Conservation (phyloP, 768 basidiomycete genomes). For the Phanerochaete carnosa region DNA sequence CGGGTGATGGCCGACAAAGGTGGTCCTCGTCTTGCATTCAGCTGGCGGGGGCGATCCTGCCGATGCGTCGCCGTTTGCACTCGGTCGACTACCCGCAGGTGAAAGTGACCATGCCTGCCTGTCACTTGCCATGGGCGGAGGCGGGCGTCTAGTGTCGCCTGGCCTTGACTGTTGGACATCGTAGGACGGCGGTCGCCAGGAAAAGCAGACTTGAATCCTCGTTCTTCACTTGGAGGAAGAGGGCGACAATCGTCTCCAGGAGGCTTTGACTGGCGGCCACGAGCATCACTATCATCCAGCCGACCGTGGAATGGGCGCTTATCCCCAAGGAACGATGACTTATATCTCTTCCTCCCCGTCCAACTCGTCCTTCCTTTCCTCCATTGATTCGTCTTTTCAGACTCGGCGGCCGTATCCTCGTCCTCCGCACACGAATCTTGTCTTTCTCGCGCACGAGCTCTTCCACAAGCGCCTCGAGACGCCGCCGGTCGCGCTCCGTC, state of each 20-base stretch:
- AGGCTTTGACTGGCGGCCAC: slow-evolving; percentile 10
- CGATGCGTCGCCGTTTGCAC: not conserved
- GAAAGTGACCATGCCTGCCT: slow-evolving; percentile 1
- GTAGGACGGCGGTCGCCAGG: slow-evolving; percentile 16
- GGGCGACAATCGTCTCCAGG: slow-evolving; percentile 18
- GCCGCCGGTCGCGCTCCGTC: not conserved
- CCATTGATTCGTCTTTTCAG: not conserved
- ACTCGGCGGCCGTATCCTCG: not conserved
- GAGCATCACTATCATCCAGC: slow-evolving; percentile 28
- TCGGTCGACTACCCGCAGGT: not conserved
- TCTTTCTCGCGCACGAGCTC: not conserved
- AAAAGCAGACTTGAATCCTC: slow-evolving; percentile 5
- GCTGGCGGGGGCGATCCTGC: not conserved
- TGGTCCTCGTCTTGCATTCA: slow-evolving; percentile 9
- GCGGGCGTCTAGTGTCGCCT: slow-evolving; percentile 12
- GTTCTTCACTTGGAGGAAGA: slow-evolving; percentile 8
- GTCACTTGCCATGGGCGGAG: slow-evolving; percentile 1
- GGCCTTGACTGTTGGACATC: slow-evolving; percentile 8
- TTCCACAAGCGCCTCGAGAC: not conserved
- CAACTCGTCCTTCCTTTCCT: not conserved
- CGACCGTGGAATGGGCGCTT: slow-evolving; percentile 7
- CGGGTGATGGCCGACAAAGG: not conserved
- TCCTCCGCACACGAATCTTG: not conserved
- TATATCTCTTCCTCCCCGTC: no score
- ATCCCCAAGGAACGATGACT: no score